Percentiles rank a stretch among this genome's conserved stretches.
These are phyloP conservation scores for Phytophthora fragariae DNA, from an alignment of 352 stramenopile species.

Conservation along the genomic window DNA sequence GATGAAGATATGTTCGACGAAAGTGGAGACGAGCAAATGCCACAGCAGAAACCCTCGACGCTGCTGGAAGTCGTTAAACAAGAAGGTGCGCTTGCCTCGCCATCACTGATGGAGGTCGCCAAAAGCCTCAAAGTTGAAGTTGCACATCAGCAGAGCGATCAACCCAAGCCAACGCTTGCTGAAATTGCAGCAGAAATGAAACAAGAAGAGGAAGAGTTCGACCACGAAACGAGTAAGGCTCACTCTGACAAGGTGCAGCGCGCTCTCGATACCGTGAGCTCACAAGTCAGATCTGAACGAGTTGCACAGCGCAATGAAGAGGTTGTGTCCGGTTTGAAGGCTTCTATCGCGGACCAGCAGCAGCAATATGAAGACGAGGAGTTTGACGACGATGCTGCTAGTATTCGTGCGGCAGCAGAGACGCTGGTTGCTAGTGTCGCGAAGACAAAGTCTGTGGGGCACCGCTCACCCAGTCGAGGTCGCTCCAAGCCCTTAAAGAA, in stretches of 20 bases:
- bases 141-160: conserved; percentile 11
- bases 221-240: conserved; percentile 15
- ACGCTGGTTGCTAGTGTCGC: conserved; percentile 40
- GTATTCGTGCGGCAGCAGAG: conserved; percentile 31
- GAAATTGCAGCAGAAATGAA: conserved; percentile 51
- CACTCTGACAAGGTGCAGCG: conserved; percentile 38
- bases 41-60: conserved; percentile 27
- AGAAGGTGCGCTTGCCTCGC: conserved; percentile 15
- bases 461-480: conserved; percentile 21
- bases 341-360: conserved; percentile 50
- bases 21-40: conserved; percentile 32
- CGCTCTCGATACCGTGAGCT: conserved; percentile 31
- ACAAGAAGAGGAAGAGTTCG: conserved; percentile 57
- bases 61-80: conserved; percentile 50
- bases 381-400: conserved; percentile 57
- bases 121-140: conserved; percentile 29
- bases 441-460: conserved; percentile 29
- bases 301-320: conserved; percentile 29
- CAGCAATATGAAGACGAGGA: conserved; percentile 55
- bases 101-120: conserved; percentile 27
- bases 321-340: conserved; percentile 41
- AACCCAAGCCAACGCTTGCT: conserved; percentile 24
- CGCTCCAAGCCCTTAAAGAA: conserved; percentile 33
- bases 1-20: conserved; percentile 49
- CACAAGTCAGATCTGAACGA: conserved; percentile 43